Percentiles rank a stretch among this genome's conserved stretches.
Evolutionary conservation across 2,329 filamentous ascomycete species (phyloP).

Genomic region (Tolypocladium cylindrosporum): DNA sequence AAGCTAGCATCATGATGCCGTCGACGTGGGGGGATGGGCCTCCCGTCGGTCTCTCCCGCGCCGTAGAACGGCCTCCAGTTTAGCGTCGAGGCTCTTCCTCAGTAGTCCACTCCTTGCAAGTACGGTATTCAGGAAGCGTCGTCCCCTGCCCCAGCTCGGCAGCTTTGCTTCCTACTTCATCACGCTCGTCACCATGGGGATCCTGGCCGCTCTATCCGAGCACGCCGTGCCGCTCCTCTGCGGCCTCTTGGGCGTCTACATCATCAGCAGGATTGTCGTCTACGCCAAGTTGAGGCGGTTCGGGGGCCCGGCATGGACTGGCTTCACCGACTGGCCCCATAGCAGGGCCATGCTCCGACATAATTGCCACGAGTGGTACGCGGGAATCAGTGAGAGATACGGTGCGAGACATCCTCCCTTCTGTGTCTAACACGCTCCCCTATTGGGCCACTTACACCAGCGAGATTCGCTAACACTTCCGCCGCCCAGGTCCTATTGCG

Average conservation of each 20-base stretch:
- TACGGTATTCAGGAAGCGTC: neutral
- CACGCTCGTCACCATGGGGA: neutral
- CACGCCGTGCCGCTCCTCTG: neutral
- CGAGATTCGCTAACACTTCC: neutral
- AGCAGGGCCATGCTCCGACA: constrained; percentile 11
- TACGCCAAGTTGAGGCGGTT: constrained; percentile 11
- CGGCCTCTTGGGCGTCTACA: neutral
- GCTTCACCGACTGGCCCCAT: constrained; percentile 13
- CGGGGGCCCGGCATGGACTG: constrained; percentile 10
- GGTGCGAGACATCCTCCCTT: constrained; percentile 5
- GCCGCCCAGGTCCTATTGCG: constrained; percentile 12
- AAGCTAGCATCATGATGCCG: neutral
- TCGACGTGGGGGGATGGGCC: neutral
- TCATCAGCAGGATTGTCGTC: neutral
- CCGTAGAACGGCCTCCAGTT: neutral
- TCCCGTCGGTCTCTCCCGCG: neutral
- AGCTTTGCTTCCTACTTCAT: neutral
- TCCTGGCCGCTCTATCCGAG: neutral
- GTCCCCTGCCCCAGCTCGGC: neutral
- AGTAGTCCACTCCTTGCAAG: neutral
- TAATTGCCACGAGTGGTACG: constrained; percentile 15
- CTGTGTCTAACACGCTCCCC: neutral
- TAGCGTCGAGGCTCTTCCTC: neutral
- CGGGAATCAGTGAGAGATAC: constrained; percentile 14
- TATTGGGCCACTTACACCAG: no score